Base-by-base conservation (phyloP, 2,329 filamentous ascomycete species). In the Ophiostoma sp. region DNA sequence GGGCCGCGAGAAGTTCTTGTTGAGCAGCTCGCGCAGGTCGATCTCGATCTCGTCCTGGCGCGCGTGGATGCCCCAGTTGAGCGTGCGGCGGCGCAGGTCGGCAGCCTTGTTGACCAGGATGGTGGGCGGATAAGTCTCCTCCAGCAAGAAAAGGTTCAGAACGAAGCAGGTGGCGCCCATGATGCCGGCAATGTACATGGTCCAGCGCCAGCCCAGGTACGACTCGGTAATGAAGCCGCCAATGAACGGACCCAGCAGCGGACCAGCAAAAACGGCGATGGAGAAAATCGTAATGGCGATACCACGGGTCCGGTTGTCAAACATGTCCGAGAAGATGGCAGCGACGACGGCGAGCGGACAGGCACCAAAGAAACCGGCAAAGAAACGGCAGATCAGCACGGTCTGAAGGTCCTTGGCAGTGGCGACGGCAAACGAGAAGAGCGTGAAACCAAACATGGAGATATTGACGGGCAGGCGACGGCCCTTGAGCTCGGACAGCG, bases 311-410 rank as follows among this genome's bases (percentile, higher is more conserved):
- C 83, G 81, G 78, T 89, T 88, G 78, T 87, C 85, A 75, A 89
- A 89, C 86, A 91, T 88, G 78, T 92, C 90, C 31, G 87, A 87
- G 78, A 91, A 91, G 69, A 91, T 87, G 71, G 89, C 89, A 3
- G 87, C 89, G 69, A 90, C 89, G 76, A 91, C 83, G 74, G 91
- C 85, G 60, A 92, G 79, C 2, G 89, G 87, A 72, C 86, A 89
- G 68, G 89, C 89, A 36, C 89, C 90, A 73, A 90, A 90, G 77
- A 91, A 90, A 67, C 91, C 91, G 71, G 82, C 81, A 75, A 93
- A 91, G 80, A 94, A 92, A 17, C 91, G 87, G 75, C 87, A 88
- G 71, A 93, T 84, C 33, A 91, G 81, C 27, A 94, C 81, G 0
- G 89, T 88, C 75, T 89, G 88, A 65, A 93, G 83, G 72, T 89